Evolutionary conservation across 306 rosid genomes (phyloP), one percentile per base, ranked within the genome.

Genomic region (Rosa lucieae): DNA sequence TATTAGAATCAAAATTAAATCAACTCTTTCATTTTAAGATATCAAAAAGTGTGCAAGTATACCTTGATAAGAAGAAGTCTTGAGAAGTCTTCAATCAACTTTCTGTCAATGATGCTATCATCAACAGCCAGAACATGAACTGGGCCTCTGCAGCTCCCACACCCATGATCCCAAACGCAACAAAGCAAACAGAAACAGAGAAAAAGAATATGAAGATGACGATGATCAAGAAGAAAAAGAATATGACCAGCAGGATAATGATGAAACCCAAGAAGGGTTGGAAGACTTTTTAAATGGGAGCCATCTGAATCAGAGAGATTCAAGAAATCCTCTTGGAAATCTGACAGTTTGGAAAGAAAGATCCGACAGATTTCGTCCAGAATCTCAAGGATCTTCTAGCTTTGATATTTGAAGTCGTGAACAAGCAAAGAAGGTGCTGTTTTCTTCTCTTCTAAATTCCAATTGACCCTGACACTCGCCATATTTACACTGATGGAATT

Each of bases 41-140:
- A 55, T 76, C 4, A 53, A 43, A 8, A 3, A n/a, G 7, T 55
- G 0, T 40, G 1, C 11, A 42, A 10, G 20, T 11, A 35, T 17
- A 94, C 98, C 98, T 68, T 94, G 94, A 81, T 86, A 94, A 20
- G 94, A 90, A 79, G 97, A 92, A 63, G 89, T 94, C 80, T 88
- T 92, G 83, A 94, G 97, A 77, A 94, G 92, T 59, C 87, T 88
- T 94, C 97, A 72, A 94, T 94, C 84, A 94, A 59, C 83, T 89
- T 94, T 79, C 97, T 83, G 65, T 94, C 98, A 81, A 94, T 76
- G 10, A 85, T 47, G 80, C 94, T 88, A 37, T 94, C 98, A 86
- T 94, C 97, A 62, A 94, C 98, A 70, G 97, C 98, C 84, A 94
- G 75, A 68, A 94, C 97, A 79, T 92, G 98, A 56, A 92, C 77